Evolutionary conservation across 116 monocot species (phyloP).

Genomic region (Thalassia testudinum): DNA sequence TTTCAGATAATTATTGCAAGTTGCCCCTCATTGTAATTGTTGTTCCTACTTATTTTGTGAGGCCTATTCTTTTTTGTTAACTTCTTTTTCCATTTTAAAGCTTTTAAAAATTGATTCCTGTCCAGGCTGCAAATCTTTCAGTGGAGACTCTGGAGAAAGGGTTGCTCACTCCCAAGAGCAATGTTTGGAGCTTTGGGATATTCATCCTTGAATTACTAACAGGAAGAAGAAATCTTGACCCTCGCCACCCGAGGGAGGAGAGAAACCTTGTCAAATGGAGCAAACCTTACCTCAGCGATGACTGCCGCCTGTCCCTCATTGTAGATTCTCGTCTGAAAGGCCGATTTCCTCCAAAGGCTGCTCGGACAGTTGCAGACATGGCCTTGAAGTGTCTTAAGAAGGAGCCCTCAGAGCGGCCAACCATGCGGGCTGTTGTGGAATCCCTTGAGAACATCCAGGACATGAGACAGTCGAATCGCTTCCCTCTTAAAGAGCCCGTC

Average conservation of each 20-base stretch:
- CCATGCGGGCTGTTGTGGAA: conserved; percentile 38
- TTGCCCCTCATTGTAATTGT: neutral
- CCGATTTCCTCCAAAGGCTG: conserved; percentile 59
- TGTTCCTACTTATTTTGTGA: neutral
- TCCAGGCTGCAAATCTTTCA: conserved; percentile 58
- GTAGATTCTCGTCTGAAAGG: conserved; percentile 81
- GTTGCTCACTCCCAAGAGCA: conserved; percentile 85
- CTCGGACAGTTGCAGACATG: conserved; percentile 58
- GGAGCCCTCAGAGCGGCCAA: too few species aligned
- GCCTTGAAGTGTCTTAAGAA: conserved; percentile 4
- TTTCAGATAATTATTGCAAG: too few species aligned
- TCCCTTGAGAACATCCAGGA: conserved; percentile 16
- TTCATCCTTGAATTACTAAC: conserved; percentile 79
- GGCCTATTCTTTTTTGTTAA: too few species aligned
- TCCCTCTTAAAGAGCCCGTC: too few species aligned
- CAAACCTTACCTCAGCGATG: conserved; percentile 67
- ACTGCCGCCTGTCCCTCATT: conserved; percentile 75
- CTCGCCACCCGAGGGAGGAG: conserved; percentile 64
- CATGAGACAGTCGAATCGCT: too few species aligned
- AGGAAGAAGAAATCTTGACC: conserved; percentile 62
- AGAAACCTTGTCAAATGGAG: conserved; percentile 85
- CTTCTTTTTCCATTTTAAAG: too few species aligned
- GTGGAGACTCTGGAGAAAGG: conserved; percentile 74
- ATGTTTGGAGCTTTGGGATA: conserved; percentile 82
- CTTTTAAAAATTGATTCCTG: too few species aligned